Base-by-base conservation (phyloP, 352 stramenopile species). In the Phytophthora idaei region DNA sequence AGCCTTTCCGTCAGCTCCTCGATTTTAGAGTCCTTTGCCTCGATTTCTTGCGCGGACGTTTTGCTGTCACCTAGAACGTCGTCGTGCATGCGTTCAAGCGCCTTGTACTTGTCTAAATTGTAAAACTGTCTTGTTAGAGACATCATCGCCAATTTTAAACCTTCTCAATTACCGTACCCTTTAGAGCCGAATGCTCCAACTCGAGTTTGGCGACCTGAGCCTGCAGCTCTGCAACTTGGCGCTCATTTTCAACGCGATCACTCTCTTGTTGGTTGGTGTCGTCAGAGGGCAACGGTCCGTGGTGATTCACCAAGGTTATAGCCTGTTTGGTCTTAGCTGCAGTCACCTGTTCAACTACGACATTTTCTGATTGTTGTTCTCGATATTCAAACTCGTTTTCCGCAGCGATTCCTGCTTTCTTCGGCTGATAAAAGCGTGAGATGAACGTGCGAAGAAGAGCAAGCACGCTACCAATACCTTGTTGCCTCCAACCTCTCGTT, bases 1-100 rank as follows among this genome's bases (percentile, higher is more conserved):
- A 89, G 67, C 37, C 71, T 51, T 55, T 73, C 31, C 29, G 69
- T 64, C 28, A 90, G 67, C 10, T 80, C 56, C 27, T 64, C 65
- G 11, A 90, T 85, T 53, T 76, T 64, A 1, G 54, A 32, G 5
- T 83, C 49, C 37, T 76, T 79, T 10, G 69, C 63, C 29, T 77
- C 49, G 4, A 83, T 49, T 15, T 50, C 54, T 54, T 77, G 21
- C 12, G 61, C 37, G 8, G 58, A 49, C 14, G 50, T 45, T 29
- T 62, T 61, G 15, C 21, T 56, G 28, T 62, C 50, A 7, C 32
- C 10, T 34, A 62, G 17, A 27, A 64, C 17, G 8, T 58, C 51
- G 3, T 42, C 25, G 34, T 83, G 57, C 7, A 78, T 70, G 17
- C 12, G 27, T 6, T 61, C 48, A 46, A 84, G 61, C 44, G 41